These are phyloP conservation scores for Chlorella sp. DNA, from an alignment of 139 green algal genomes.

Conservation along the genomic window DNA sequence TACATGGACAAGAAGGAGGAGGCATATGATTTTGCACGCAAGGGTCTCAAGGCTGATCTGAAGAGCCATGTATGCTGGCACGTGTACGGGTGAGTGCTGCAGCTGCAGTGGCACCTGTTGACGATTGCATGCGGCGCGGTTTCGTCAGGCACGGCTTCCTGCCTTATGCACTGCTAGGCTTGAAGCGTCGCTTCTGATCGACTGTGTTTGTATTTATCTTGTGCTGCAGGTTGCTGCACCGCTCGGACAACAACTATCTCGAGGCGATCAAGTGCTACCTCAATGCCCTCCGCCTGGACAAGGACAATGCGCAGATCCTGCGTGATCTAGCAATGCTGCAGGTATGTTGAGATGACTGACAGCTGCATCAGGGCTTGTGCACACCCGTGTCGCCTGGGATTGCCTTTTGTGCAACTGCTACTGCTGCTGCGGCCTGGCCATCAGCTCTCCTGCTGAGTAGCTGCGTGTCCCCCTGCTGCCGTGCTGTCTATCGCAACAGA, in stretches of 20 bases:
- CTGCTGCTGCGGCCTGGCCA: too few relatives aligned
- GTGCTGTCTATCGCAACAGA: constrained; percentile 50
- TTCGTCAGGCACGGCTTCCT: too few relatives aligned
- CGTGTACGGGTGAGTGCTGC: constrained; percentile 96
- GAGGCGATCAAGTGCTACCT: constrained; percentile 99
- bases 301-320: constrained; percentile 90
- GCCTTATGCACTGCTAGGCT: too few relatives aligned
- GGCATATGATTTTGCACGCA: constrained; percentile 85
- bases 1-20: constrained; percentile 78
- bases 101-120: too few relatives aligned
- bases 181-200: too few relatives aligned
- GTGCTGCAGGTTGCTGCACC: constrained; percentile 87
- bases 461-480: too few relatives aligned
- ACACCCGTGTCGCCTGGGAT: too few relatives aligned
- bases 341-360: constrained; percentile 26
- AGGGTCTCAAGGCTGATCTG: constrained; percentile 81
- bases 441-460: too few relatives aligned
- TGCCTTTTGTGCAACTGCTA: too few relatives aligned
- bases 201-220: too few relatives aligned
- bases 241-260: constrained; percentile 86
- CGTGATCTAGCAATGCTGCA: constrained; percentile 87
- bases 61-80: constrained; percentile 97
- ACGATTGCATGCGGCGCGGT: too few relatives aligned
- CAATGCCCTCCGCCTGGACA: constrained; percentile 90
- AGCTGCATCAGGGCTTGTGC: too few relatives aligned